Percentiles rank a stretch among this genome's conserved stretches.
phyloP scores from a whole-genome alignment of 805 yeast species.

The Cyberlindnera euphorbiiphila region DNA sequence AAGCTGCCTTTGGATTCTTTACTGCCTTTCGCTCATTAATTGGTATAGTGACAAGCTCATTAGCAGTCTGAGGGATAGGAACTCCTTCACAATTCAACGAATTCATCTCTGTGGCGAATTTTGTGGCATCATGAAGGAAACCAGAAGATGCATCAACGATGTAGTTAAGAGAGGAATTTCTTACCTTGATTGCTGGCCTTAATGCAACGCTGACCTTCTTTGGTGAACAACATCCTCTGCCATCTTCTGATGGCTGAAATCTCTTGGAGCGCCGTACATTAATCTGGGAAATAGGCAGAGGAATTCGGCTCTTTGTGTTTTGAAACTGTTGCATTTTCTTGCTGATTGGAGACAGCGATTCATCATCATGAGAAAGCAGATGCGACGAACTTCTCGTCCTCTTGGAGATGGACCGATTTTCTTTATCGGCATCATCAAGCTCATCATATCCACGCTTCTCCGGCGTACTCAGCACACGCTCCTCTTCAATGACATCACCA shows the following conservation, averaged over 20 bases:
- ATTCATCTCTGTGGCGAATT: constrained; percentile 65
- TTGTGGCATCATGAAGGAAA: constrained; percentile 56
- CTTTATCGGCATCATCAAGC: constrained; percentile 4
- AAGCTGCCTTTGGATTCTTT: constrained; percentile 18
- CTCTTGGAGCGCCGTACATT: constrained; percentile 25
- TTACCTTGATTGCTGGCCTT: constrained; percentile 17
- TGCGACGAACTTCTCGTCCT: constrained; percentile 10
- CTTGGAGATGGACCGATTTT: constrained; percentile 15
- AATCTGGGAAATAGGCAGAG: constrained; percentile 15
- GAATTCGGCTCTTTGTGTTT: constrained; percentile 20
- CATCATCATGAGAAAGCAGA: background rate
- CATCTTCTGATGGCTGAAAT: constrained; percentile 10
- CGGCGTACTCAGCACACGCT: constrained; percentile 15
- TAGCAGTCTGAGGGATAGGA: constrained; percentile 53
- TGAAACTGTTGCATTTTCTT: constrained; percentile 9
- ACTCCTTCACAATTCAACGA: constrained; percentile 59
- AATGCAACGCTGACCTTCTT: constrained; percentile 12
- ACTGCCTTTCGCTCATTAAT: constrained; percentile 16
- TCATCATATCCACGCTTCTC: constrained; percentile 9
- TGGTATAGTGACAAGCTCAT: constrained; percentile 60
- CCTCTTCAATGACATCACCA: constrained; percentile 9
- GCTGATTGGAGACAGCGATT: constrained; percentile 14
- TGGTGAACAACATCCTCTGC: constrained; percentile 17
- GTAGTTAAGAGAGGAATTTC: constrained; percentile 31
- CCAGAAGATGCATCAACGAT: constrained; percentile 64